A percentile compares a stretch with the other conserved stretches of the same genome.
phyloP scores from a whole-genome alignment of 495 filamentous ascomycete genomes.

The Pyronema omphalodes region DNA sequence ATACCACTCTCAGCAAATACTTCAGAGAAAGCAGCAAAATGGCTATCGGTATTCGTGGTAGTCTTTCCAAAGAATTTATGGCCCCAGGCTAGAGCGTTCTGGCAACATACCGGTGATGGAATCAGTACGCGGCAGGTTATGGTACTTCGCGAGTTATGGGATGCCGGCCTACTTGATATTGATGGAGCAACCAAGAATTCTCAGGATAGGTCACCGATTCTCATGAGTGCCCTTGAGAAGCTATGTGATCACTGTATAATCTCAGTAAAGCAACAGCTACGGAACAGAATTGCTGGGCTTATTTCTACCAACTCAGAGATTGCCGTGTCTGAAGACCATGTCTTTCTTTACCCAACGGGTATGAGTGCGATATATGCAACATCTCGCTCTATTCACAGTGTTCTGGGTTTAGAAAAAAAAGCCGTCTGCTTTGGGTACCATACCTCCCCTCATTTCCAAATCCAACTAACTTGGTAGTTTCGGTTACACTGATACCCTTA shows the following conservation, averaged over 20 bases:
- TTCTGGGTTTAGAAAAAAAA: conserved; percentile 27
- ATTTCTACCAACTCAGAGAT: too few relatives aligned
- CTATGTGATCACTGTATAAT: too few relatives aligned
- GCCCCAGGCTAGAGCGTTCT: conserved; percentile 64
- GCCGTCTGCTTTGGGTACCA: conserved; percentile 50
- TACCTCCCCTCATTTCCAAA: neutral
- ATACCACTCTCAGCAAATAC: too few relatives aligned
- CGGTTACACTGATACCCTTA: conserved; percentile 89
- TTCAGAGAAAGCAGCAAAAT: too few relatives aligned
- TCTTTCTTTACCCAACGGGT: conserved; percentile 70
- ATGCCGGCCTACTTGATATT: conserved; percentile 52
- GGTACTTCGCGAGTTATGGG: conserved; percentile 67
- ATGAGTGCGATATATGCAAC: conserved; percentile 83
- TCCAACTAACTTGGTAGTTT: conserved; percentile 41
- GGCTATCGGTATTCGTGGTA: conserved; percentile 24
- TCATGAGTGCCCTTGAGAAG: too few relatives aligned
- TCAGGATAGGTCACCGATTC: too few relatives aligned
- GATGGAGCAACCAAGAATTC: conserved; percentile 64
- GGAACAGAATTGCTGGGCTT: conserved; percentile 43
- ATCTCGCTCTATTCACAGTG: conserved; percentile 40
- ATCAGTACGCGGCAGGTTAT: conserved; percentile 56
- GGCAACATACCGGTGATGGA: conserved; percentile 94
- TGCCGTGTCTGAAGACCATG: conserved; percentile 54
- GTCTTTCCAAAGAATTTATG: conserved; percentile 47
- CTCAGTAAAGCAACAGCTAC: conserved; percentile 28